phyloP scores from a whole-genome alignment of 2,329 filamentous ascomycete genomes.

The Cladosporium phlei region DNA sequence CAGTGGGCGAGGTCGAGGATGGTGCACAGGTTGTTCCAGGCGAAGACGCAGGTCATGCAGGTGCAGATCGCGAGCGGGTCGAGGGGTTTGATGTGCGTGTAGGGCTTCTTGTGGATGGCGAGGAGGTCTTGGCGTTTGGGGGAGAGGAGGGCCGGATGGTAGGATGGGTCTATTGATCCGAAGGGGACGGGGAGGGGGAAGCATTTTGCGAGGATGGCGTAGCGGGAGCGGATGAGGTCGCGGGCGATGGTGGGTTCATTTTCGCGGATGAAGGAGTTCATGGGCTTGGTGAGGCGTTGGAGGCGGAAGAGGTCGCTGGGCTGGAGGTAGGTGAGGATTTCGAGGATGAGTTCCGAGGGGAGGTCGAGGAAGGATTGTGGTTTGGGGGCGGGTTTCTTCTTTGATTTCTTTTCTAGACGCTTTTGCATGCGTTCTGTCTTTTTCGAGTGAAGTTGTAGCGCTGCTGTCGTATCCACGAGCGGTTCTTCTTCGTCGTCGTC shows the following conservation, averaged over 20 bases:
- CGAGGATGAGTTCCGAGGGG: conserved; percentile 50
- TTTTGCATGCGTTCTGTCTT: conserved; percentile 47
- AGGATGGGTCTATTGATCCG: conserved; percentile 33
- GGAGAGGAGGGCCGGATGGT: conserved; percentile 37
- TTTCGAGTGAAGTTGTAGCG: conserved; percentile 48
- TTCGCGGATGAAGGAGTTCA: conserved; percentile 41
- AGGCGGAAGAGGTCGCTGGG: conserved; percentile 51
- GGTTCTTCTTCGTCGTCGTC: conserved; percentile 40
- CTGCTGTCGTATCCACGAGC: conserved; percentile 47
- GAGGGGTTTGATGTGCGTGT: conserved; percentile 48
- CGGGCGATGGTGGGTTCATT: conserved; percentile 44
- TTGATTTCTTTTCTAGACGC: conserved; percentile 39
- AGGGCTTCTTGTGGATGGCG: conserved; percentile 47
- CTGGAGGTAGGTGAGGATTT: conserved; percentile 43
- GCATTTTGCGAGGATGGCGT: conserved; percentile 48
- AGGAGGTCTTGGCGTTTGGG: conserved; percentile 41
- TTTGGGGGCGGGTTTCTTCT: conserved; percentile 32
- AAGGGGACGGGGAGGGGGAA: conserved; percentile 49
- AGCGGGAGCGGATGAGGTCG: conserved; percentile 45
- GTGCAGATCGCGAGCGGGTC: conserved; percentile 50
- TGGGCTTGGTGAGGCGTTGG: conserved; percentile 39
- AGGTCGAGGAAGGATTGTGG: conserved; percentile 42
- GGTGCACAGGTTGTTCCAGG: conserved; percentile 54
- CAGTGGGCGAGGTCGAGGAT: conserved; percentile 55
- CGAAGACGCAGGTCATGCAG: conserved; percentile 52